A percentile compares a stretch with the other conserved stretches of the same genome.
Conservation (phyloP, 257 asterid genomes). For the Henckelia pumila region DNA sequence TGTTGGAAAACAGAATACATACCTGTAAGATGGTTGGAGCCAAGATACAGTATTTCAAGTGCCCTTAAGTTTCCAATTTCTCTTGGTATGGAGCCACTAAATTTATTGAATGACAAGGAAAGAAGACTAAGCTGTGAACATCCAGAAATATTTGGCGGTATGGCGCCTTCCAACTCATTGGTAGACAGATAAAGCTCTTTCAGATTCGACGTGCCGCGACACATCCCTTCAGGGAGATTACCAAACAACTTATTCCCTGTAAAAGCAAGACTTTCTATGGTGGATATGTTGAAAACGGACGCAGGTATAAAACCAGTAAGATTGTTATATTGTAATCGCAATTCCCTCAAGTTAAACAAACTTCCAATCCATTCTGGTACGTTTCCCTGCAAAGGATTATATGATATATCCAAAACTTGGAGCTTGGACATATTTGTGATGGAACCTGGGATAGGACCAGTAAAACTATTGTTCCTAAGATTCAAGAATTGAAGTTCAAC, state of each 20-base stretch:
- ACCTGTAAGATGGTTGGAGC: constrained; percentile 17
- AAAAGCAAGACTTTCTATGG: constrained; percentile 18
- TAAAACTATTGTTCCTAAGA: constrained; percentile 25
- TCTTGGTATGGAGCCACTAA: constrained; percentile 25
- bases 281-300: constrained; percentile 25
- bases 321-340: background rate
- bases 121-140: constrained; percentile 24
- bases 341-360: background rate
- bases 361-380: constrained; percentile 26
- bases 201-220: constrained; percentile 12
- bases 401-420: constrained; percentile 10
- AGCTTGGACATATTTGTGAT: constrained; percentile 25
- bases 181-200: background rate
- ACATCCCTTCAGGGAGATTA: constrained; percentile 14
- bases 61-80: constrained; percentile 18
- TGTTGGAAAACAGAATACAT: background rate
- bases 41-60: constrained; percentile 15
- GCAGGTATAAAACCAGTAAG: constrained; percentile 25
- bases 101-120: constrained; percentile 17
- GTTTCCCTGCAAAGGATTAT: constrained; percentile 21
- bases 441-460: constrained; percentile 17
- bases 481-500: constrained; percentile 3
- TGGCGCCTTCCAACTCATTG: constrained; percentile 22
- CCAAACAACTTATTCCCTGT: constrained; percentile 19
- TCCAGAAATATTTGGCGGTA: constrained; percentile 27